Evolutionary conservation across 2,329 filamentous ascomycete genomes (phyloP), one percentile per base, ranked within the genome.

Genomic region (Nemania sp.): DNA sequence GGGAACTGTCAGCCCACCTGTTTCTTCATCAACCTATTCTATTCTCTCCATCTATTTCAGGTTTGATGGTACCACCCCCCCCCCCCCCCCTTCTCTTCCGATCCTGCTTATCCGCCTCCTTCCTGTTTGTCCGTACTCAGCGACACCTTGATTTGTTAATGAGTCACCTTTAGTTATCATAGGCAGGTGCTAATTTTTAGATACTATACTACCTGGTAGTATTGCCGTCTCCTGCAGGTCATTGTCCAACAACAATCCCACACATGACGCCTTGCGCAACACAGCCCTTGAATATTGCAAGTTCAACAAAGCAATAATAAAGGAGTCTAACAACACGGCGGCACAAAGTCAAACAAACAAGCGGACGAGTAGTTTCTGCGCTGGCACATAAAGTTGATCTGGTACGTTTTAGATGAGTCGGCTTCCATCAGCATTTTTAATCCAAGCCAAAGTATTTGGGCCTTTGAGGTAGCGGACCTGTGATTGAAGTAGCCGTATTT

Each of bases 271-370:
- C 6, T 45, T n/a, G n/a, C 8, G 29, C 10, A 32, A 18, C 49
- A 54, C 18, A 3, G 8, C 11, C 51, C 35, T 62, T 54, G 35
- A 45, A 18, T 15, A 20, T 32, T 13, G n/a, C 51, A 5, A 38
- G 3, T 11, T 8, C 18, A 38, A 45, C 49, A 61, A 61, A 61
- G 58, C 20, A 47, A 45, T n/a, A 53, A 29, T 22, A 35, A n/a
- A 4, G 5, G 26, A 18, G 1, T 8, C 29, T 3, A 32, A 26
- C 22, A 29, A 52, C 20, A 51, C n/a, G 20, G 7, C 15, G 10
- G 20, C 20, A 51, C 29, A 22, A 61, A n/a, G n/a, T 10, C 29
- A 27, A 24, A 49, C 32, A 61, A 53, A 20, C 38, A n/a, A n/a
- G n/a, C n/a, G 4, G 22, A 10, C 15, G 15, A 22, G 7, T 41